Conservation (phyloP, 768 basidiomycete species). For the Lactarius tabidus region DNA sequence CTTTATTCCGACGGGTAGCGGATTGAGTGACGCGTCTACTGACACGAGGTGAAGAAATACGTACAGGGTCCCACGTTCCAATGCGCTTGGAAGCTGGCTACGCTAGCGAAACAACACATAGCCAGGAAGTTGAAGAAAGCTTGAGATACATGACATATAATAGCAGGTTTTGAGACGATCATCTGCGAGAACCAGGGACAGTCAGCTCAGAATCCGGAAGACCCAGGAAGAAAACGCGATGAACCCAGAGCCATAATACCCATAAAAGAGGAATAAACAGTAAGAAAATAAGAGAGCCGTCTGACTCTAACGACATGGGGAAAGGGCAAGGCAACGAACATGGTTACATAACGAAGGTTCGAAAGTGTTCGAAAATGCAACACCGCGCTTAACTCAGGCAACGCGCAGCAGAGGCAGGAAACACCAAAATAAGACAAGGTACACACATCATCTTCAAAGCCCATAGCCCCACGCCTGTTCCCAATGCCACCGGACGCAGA, state of each 20-base stretch:
- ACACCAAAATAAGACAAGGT: constrained; percentile 33
- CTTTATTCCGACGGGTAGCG: constrained; percentile 39
- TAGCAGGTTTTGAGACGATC: constrained; percentile 82
- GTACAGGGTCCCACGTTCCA: constrained; percentile 82
- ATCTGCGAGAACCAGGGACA: constrained; percentile 46
- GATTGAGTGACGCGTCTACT: neutral
- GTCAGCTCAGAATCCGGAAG: constrained; percentile 24
- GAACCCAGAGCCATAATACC: constrained; percentile 68
- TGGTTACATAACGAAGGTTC: constrained; percentile 25
- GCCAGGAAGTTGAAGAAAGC: constrained; percentile 92
- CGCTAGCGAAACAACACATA: constrained; percentile 87
- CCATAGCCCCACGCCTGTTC: constrained; percentile 49
- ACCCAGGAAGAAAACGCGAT: constrained; percentile 21
- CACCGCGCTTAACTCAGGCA: neutral
- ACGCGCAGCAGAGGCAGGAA: constrained; percentile 25
- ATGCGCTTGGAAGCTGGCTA: constrained; percentile 84
- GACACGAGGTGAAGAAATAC: constrained; percentile 33
- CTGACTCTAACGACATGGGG: constrained; percentile 31
- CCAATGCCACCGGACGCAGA: constrained; percentile 55
- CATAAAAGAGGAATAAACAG: constrained; percentile 62
- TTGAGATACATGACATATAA: constrained; percentile 72
- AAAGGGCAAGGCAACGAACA: constrained; percentile 18
- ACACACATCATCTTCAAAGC: constrained; percentile 73
- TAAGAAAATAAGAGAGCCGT: constrained; percentile 53
- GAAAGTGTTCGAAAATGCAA: constrained; percentile 4